Conservation (phyloP, 495 filamentous ascomycete species). For the Hypoxylon rickii region DNA sequence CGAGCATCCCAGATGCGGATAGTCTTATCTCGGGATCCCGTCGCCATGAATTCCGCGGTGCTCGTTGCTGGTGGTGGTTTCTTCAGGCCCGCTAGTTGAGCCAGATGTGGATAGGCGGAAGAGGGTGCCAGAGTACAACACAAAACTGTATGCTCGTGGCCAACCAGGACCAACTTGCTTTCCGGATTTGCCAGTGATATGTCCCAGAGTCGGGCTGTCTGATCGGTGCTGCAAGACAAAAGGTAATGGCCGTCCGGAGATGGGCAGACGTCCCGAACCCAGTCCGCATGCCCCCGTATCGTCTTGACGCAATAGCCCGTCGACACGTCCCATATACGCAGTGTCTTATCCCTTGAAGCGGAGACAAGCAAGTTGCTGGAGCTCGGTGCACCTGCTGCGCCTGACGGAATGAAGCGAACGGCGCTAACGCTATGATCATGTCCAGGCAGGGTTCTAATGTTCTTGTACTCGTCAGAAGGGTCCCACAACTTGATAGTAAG, state of each 20-base stretch:
- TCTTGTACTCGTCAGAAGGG: slow-evolving; percentile 91
- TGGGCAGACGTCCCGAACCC: slow-evolving; percentile 85
- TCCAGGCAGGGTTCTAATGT: slow-evolving; percentile 88
- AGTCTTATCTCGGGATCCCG: slow-evolving; percentile 86
- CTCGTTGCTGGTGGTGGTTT: slow-evolving; percentile 75
- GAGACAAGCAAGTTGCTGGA: slow-evolving; percentile 80
- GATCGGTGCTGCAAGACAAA: slow-evolving; percentile 81
- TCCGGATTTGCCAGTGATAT: slow-evolving; percentile 69
- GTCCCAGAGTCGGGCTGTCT: slow-evolving; percentile 85
- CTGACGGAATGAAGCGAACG: slow-evolving; percentile 86
- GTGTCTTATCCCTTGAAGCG: slow-evolving; percentile 78
- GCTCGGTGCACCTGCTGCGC: slow-evolving; percentile 63
- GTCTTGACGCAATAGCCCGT: slow-evolving; percentile 93
- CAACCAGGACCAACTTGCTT: slow-evolving; percentile 77
- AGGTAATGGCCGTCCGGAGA: slow-evolving; percentile 84
- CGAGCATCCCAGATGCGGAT: slow-evolving; percentile 90
- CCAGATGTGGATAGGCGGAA: slow-evolving; percentile 74
- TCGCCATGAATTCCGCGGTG: slow-evolving; percentile 87
- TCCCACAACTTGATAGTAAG: slow-evolving; percentile 97
- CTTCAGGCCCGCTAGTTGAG: slow-evolving; percentile 80
- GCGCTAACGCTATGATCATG: slow-evolving; percentile 92
- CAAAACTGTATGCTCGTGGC: slow-evolving; percentile 88
- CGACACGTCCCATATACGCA: slow-evolving; percentile 90
- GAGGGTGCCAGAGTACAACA: slow-evolving; percentile 90
- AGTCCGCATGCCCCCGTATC: slow-evolving; percentile 79